phyloP scores from a whole-genome alignment of 257 asterid genomes.

The Solanum stenotomum region DNA sequence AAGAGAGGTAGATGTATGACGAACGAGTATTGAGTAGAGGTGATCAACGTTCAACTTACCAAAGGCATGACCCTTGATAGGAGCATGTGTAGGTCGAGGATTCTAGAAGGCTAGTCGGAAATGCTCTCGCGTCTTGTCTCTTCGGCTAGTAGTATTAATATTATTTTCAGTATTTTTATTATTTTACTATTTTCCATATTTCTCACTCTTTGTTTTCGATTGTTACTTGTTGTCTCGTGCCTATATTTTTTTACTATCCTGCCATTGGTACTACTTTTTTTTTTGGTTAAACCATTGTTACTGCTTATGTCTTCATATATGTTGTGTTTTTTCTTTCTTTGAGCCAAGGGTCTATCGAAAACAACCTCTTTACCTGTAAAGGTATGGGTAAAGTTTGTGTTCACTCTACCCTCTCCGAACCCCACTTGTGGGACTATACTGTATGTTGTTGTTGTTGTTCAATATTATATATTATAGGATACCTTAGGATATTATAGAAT shows the following conservation, averaged over 20 bases:
- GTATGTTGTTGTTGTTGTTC: neutral
- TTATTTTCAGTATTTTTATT: neutral
- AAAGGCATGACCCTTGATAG: neutral
- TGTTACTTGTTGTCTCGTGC: neutral
- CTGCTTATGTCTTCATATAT: neutral
- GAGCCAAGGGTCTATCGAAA: neutral
- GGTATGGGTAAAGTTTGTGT: neutral
- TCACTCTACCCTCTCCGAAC: neutral
- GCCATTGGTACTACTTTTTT: neutral
- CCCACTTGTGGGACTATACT: neutral
- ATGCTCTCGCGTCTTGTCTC: neutral
- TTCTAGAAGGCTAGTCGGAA: neutral
- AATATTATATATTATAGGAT: neutral
- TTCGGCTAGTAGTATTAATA: neutral
- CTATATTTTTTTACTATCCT: neutral
- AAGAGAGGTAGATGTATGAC: neutral
- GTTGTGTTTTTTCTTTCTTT: neutral
- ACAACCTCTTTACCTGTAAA: neutral
- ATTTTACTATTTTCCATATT: neutral
- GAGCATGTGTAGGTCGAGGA: neutral
- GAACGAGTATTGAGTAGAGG: neutral
- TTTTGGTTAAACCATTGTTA: neutral
- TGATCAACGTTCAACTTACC: neutral
- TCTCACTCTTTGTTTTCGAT: neutral
- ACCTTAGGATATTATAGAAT: neutral